Conservation (phyloP, 2,329 filamentous ascomycete species). For the Plenodomus biglobosus region DNA sequence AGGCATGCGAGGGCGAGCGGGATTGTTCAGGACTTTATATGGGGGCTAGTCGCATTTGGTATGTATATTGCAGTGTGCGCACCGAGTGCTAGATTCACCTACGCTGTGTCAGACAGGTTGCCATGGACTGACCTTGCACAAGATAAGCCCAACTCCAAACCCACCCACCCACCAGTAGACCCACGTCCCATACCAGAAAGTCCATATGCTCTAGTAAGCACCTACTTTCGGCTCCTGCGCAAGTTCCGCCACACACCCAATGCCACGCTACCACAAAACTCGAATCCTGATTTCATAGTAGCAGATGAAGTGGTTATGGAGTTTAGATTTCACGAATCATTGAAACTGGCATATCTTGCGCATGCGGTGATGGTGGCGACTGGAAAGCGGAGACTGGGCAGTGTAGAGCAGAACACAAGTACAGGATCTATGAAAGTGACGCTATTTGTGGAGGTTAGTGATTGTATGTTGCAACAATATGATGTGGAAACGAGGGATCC, state of each 20-base stretch:
- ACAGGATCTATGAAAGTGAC: neutral
- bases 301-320: neutral
- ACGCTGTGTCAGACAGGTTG: no score
- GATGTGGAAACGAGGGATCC: neutral
- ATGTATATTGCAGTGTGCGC: no score
- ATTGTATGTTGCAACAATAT: neutral
- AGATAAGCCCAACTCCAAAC: neutral
- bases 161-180: neutral
- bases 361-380: neutral
- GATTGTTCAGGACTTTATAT: neutral
- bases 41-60: neutral
- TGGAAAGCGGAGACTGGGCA: neutral
- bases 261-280: neutral
- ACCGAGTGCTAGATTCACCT: no score
- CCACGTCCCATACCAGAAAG: neutral
- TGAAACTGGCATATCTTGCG: neutral
- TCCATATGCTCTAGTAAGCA: neutral
- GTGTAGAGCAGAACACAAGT: neutral
- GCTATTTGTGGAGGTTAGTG: neutral
- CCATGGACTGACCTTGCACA: neutral
- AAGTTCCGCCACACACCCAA: neutral
- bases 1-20: neutral
- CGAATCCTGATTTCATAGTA: neutral
- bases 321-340: neutral
- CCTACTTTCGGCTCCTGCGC: neutral